Percentiles rank a stretch among this genome's conserved stretches.
phyloP scores from a whole-genome alignment of 2,329 filamentous ascomycete species.

The Monilinia fructicola region DNA sequence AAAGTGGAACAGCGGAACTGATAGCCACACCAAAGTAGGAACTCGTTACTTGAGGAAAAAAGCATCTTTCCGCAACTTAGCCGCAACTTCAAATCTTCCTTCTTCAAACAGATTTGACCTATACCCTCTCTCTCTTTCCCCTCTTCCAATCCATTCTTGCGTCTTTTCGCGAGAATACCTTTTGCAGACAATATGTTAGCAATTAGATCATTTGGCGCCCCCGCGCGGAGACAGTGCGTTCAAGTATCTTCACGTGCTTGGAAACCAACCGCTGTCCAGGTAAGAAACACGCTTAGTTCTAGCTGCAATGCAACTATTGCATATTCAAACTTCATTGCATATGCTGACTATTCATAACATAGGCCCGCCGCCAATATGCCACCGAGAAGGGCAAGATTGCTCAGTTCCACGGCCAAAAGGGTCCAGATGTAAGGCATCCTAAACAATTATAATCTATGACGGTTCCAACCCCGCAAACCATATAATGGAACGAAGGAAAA shows the following conservation, averaged over 20 bases:
- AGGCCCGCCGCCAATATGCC: constrained; percentile 64
- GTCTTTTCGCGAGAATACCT: constrained; percentile 13
- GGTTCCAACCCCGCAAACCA: not conserved
- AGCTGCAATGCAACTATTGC: constrained; percentile 24
- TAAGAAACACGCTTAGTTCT: constrained; percentile 43
- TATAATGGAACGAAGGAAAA: constrained; percentile 22
- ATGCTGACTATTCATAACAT: constrained; percentile 30
- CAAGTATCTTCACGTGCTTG: constrained; percentile 62
- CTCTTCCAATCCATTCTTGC: constrained; percentile 8
- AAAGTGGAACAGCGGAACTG: constrained; percentile 23
- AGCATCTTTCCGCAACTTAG: constrained; percentile 25
- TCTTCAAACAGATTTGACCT: constrained; percentile 25
- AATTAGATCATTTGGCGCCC: constrained; percentile 73
- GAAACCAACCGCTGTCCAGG: constrained; percentile 54
- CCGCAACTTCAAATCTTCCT: constrained; percentile 26
- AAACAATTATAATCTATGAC: constrained; percentile 23
- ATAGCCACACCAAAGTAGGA: constrained; percentile 11
- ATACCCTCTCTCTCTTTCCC: constrained; percentile 25
- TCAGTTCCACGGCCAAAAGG: constrained; percentile 90
- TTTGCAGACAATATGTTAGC: constrained; percentile 69
- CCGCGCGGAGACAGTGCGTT: constrained; percentile 75
- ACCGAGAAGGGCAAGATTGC: constrained; percentile 69
- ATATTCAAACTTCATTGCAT: constrained; percentile 14
- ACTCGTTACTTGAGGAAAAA: constrained; percentile 26
- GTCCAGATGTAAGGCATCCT: constrained; percentile 68